Percentiles rank a stretch among this genome's conserved stretches.
Conservation (phyloP, 2,329 filamentous ascomycete species). For the Sordariomycetes sp. region DNA sequence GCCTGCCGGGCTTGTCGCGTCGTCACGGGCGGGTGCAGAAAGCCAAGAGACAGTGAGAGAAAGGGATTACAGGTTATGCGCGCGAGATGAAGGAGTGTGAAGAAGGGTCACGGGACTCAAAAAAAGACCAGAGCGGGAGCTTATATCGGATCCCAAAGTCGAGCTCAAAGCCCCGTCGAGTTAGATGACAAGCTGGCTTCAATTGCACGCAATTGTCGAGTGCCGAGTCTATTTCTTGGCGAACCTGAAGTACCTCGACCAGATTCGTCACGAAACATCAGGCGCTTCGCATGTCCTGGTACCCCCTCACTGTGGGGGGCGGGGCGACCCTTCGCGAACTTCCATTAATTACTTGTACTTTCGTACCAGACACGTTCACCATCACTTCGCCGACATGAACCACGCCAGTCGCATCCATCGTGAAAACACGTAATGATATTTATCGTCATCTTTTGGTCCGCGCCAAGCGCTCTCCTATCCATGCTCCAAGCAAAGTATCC, state of each 20-base stretch:
- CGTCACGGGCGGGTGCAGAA: background rate
- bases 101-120: background rate
- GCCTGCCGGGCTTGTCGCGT: background rate
- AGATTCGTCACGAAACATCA: background rate
- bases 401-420: background rate
- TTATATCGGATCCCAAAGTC: background rate
- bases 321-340: background rate
- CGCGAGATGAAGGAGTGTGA: background rate
- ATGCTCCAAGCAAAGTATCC: background rate
- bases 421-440: background rate
- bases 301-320: background rate
- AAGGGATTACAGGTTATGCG: background rate
- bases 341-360: too few species aligned
- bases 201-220: conserved; percentile 1
- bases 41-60: background rate
- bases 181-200: conserved; percentile 13
- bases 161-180: background rate
- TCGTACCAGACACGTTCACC: background rate
- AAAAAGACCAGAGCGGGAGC: background rate
- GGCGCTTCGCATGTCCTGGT: background rate
- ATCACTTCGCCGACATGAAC: background rate
- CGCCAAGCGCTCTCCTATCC: background rate
- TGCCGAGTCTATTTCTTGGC: background rate
- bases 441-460: background rate
- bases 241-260: background rate